A percentile compares a stretch with the other conserved stretches of the same genome.
Conservation (phyloP, 2,329 filamentous ascomycete genomes). For the Cladosporium sp. region DNA sequence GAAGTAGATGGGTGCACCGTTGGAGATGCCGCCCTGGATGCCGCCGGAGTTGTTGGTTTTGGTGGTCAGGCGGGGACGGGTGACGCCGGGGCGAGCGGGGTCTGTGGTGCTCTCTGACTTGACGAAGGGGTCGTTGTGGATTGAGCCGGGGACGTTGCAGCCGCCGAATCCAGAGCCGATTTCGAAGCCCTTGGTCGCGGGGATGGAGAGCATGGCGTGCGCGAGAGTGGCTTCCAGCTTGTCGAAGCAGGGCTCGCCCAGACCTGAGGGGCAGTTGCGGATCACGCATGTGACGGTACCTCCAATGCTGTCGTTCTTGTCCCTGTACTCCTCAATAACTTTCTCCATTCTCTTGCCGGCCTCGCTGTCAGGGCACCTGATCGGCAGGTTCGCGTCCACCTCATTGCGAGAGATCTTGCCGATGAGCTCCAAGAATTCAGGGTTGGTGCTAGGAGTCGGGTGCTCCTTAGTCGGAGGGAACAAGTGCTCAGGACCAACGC, state of each 20-base stretch:
- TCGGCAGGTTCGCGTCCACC: constrained; percentile 81
- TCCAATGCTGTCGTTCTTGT: constrained; percentile 82
- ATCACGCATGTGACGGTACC: constrained; percentile 95
- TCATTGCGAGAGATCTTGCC: constrained; percentile 66
- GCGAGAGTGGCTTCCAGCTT: constrained; percentile 90
- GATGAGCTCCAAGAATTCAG: constrained; percentile 71
- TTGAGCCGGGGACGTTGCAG: constrained; percentile 79
- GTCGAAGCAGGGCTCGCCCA: constrained; percentile 93
- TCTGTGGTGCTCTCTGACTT: constrained; percentile 43
- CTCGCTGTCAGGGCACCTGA: constrained; percentile 73
- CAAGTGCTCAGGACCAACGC: constrained; percentile 74
- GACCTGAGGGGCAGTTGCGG: constrained; percentile 74
- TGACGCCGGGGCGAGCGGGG: constrained; percentile 39
- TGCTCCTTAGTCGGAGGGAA: constrained; percentile 67
- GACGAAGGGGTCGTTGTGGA: constrained; percentile 87
- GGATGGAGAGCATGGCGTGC: constrained; percentile 93
- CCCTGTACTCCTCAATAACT: constrained; percentile 71
- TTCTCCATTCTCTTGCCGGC: constrained; percentile 69
- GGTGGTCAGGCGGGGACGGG: constrained; percentile 66
- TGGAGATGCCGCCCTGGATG: constrained; percentile 92
- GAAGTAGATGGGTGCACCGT: constrained; percentile 93
- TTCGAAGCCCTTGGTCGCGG: constrained; percentile 93
- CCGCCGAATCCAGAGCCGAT: constrained; percentile 90
- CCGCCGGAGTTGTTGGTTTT: constrained; percentile 94
- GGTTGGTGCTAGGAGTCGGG: constrained; percentile 68